phyloP scores from a whole-genome alignment of 2,329 filamentous ascomycete genomes.

The Rutstroemia sp. region DNA sequence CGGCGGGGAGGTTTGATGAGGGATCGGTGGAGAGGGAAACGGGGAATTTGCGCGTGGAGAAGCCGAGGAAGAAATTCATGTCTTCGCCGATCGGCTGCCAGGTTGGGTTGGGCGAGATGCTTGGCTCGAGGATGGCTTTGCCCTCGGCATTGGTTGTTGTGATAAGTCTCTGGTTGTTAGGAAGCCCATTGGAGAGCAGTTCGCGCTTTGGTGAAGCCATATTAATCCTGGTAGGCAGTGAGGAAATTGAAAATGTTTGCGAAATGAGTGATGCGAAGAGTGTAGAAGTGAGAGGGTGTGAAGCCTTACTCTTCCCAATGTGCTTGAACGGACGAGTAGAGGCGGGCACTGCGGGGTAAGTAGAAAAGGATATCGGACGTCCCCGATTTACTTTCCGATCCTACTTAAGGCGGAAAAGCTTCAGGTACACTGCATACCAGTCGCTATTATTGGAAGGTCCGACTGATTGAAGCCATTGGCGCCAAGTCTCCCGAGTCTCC shows the following conservation, averaged over 20 bases:
- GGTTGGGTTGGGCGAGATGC: slow-evolving; percentile 8
- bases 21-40: slow-evolving; percentile 3
- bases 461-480: too few relatives aligned
- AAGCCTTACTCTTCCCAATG: too few relatives aligned
- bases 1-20: slow-evolving; percentile 5
- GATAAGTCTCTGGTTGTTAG: slow-evolving; percentile 19
- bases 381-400: neutral
- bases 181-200: slow-evolving; percentile 15
- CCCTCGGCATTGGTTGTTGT: slow-evolving; percentile 17
- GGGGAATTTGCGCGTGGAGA: slow-evolving; percentile 18
- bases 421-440: neutral
- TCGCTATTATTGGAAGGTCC: too few relatives aligned
- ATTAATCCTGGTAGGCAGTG: neutral
- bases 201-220: slow-evolving; percentile 1
- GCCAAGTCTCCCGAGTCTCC: too few relatives aligned
- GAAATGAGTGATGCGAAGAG: neutral
- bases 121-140: slow-evolving; percentile 17
- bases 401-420: neutral
- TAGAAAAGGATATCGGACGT: neutral
- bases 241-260: neutral
- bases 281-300: neutral
- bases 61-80: slow-evolving; percentile 22
- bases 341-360: neutral
- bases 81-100: slow-evolving; percentile 14
- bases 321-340: neutral